phyloP scores from a whole-genome alignment of 2,329 filamentous ascomycete genomes.

The Albifimbria verrucaria region DNA sequence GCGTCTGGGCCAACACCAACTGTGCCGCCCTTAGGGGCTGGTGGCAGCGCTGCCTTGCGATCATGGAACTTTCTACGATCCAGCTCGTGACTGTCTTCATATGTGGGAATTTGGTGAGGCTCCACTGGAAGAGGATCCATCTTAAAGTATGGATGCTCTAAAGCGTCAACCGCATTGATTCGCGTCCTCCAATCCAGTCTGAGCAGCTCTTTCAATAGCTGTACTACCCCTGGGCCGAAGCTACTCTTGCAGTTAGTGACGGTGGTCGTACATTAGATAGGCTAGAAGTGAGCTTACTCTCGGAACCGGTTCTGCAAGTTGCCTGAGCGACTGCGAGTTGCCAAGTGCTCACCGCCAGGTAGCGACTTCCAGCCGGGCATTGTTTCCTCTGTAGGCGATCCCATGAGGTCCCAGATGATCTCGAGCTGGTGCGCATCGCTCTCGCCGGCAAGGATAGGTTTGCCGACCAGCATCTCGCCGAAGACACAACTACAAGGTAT shows the following conservation, averaged over 20 bases:
- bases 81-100: constrained; percentile 95
- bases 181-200: constrained; percentile 85
- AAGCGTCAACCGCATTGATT: constrained; percentile 89
- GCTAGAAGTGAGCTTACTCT: constrained; percentile 47
- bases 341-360: constrained; percentile 75
- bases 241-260: constrained; percentile 33
- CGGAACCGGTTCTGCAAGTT: constrained; percentile 73
- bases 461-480: constrained; percentile 93
- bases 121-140: constrained; percentile 73
- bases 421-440: constrained; percentile 88
- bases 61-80: constrained; percentile 88
- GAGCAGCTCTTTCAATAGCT: constrained; percentile 76
- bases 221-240: constrained; percentile 68
- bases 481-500: constrained; percentile 76
- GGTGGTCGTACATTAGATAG: neutral
- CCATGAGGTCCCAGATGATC: constrained; percentile 90
- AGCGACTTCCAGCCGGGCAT: constrained; percentile 90
- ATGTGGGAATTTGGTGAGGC: constrained; percentile 83
- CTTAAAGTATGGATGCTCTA: constrained; percentile 90
- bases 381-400: constrained; percentile 80
- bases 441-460: constrained; percentile 86
- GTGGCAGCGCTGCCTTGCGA: constrained; percentile 78
- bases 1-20: constrained; percentile 70
- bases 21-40: constrained; percentile 86
- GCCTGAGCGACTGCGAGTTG: constrained; percentile 56